These are phyloP conservation scores for Cryptococcus maquisensis DNA, from an alignment of 1,284 basidiomycete genomes.

Conservation along the genomic window DNA sequence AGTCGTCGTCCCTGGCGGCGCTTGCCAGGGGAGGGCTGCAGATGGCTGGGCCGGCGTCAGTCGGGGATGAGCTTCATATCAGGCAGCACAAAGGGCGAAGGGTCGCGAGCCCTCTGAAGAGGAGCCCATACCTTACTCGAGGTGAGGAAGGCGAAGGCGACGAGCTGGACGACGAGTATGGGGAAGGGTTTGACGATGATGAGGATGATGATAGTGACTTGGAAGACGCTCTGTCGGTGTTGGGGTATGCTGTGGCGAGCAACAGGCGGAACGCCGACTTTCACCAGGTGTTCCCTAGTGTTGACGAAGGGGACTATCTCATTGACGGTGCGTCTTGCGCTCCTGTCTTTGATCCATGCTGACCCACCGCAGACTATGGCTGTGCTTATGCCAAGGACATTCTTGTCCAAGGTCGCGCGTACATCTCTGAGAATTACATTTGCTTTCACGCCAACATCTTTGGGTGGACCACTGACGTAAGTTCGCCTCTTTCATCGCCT, in stretches of 20 bases:
- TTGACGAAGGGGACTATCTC: constrained; percentile 94
- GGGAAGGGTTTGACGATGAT: constrained; percentile 52
- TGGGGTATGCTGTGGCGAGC: constrained; percentile 94
- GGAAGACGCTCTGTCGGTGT: constrained; percentile 61
- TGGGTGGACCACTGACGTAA: constrained; percentile 94
- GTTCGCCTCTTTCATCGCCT: constrained; percentile 36
- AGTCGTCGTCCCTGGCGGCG: constrained; percentile 30
- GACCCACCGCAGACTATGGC: constrained; percentile 70
- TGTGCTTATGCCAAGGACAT: constrained; percentile 96
- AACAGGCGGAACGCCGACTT: constrained; percentile 94
- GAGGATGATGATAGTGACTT: constrained; percentile 50
- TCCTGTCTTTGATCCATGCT: constrained; percentile 6
- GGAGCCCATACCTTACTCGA: constrained; percentile 24
- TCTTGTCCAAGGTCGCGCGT: constrained; percentile 89
- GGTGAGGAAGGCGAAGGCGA: constrained; percentile 50
- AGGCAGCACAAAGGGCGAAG: constrained; percentile 2
- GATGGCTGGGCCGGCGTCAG: constrained; percentile 13
- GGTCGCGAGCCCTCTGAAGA: constrained; percentile 1
- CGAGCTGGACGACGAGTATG: constrained; percentile 56
- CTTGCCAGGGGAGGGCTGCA: constrained; percentile 36
- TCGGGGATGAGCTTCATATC: constrained; percentile 4
- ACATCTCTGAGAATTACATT: constrained; percentile 96
- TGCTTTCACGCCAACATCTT: constrained; percentile 99
- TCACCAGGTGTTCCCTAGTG: constrained; percentile 79
- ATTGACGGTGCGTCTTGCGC: constrained; percentile 74